A percentile compares a stretch with the other conserved stretches of the same genome.
phyloP scores from a whole-genome alignment of 2,329 filamentous ascomycete species.

The Chrysoporthe cubensis region DNA sequence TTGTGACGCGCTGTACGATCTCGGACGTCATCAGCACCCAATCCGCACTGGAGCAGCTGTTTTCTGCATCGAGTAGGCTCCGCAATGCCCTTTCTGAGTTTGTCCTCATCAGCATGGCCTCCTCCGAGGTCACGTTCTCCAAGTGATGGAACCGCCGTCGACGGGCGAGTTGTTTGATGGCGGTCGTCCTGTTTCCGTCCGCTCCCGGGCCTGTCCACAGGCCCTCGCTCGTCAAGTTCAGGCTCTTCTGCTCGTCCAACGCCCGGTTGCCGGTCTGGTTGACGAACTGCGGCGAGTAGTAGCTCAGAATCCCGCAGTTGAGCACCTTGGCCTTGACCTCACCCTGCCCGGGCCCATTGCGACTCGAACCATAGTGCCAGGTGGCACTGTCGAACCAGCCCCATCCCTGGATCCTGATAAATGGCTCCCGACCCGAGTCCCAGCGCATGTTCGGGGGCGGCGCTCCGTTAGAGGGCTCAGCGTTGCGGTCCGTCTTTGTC shows the following conservation, averaged over 20 bases:
- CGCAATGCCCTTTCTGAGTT: conserved; percentile 39
- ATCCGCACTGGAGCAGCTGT: conserved; percentile 46
- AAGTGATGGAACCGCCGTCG: conserved; percentile 44
- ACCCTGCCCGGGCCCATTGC: conserved; percentile 43
- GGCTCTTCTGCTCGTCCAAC: conserved; percentile 37
- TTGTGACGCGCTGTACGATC: conserved; percentile 45
- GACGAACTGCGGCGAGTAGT: conserved; percentile 45
- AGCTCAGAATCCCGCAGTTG: conserved; percentile 50
- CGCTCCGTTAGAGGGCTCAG: conserved; percentile 40
- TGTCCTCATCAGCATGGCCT: conserved; percentile 41
- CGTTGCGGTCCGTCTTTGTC: conserved; percentile 41
- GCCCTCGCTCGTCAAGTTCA: conserved; percentile 49
- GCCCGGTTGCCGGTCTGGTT: conserved; percentile 39
- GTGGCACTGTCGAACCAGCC: conserved; percentile 51
- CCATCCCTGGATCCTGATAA: conserved; percentile 45
- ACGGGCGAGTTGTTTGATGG: conserved; percentile 41
- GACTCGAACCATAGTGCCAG: conserved; percentile 46
- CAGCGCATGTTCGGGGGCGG: conserved; percentile 44
- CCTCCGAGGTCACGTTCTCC: conserved; percentile 36
- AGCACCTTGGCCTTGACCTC: conserved; percentile 46
- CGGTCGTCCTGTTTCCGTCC: conserved; percentile 34
- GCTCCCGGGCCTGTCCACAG: conserved; percentile 40
- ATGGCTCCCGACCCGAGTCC: conserved; percentile 41
- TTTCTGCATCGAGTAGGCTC: conserved; percentile 31
- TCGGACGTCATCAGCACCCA: conserved; percentile 47